phyloP scores from a whole-genome alignment of 2,329 filamentous ascomycete genomes.

The Teratosphaeria epicoccoides region DNA sequence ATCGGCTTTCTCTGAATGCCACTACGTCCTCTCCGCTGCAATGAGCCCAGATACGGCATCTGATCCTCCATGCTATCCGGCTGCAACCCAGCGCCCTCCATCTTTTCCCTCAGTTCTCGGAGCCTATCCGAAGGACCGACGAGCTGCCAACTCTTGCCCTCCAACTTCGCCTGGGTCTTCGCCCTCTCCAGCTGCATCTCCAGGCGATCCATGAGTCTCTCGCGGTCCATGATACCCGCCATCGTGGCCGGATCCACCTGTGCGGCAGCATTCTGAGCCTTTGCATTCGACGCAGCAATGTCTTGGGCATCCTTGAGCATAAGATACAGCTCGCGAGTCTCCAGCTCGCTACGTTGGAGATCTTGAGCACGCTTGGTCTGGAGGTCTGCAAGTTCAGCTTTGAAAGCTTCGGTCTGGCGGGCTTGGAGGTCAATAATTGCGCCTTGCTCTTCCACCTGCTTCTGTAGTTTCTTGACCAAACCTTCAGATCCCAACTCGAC shows the following conservation, averaged over 20 bases:
- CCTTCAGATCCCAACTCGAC: constrained; percentile 89
- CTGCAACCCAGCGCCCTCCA: constrained; percentile 56
- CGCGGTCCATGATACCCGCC: constrained; percentile 87
- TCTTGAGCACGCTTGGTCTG: constrained; percentile 82
- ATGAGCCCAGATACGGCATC: constrained; percentile 54
- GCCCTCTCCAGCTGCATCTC: constrained; percentile 93
- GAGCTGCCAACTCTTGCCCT: constrained; percentile 80
- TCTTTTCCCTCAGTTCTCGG: constrained; percentile 83
- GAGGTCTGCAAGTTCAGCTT: constrained; percentile 77
- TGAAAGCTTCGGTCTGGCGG: constrained; percentile 76
- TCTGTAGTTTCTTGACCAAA: constrained; percentile 82
- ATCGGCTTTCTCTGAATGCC: constrained; percentile 28
- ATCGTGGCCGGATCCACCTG: constrained; percentile 48
- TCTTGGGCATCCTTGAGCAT: constrained; percentile 98
- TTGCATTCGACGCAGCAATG: constrained; percentile 81
- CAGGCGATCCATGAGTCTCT: constrained; percentile 82
- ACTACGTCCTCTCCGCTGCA: constrained; percentile 29
- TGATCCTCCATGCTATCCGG: constrained; percentile 37
- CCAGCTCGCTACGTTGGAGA: constrained; percentile 85
- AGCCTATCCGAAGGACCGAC: constrained; percentile 83
- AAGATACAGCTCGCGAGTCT: constrained; percentile 91
- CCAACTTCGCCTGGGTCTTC: constrained; percentile 95
- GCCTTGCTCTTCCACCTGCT: constrained; percentile 84
- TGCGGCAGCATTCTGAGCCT: constrained; percentile 41
- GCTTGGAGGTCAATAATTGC: constrained; percentile 81